phyloP scores from a whole-genome alignment of 768 basidiomycete genomes.

The Mycena capillaripes region DNA sequence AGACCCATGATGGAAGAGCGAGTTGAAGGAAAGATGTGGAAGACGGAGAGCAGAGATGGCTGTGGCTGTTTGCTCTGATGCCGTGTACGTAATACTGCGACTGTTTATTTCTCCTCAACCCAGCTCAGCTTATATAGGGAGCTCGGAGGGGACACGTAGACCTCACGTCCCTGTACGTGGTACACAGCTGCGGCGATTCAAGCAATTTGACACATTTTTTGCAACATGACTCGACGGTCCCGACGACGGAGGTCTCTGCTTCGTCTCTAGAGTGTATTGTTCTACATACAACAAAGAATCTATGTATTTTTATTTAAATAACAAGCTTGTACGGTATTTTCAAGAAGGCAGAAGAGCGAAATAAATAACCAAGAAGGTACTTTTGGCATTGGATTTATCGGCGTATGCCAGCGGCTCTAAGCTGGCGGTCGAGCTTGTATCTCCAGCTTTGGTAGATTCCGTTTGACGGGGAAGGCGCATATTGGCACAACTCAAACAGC shows the following conservation, averaged over 20 bases:
- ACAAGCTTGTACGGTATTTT: background rate
- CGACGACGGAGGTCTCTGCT: slow-evolving; percentile 10
- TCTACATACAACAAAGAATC: background rate
- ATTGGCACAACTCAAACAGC: slow-evolving; percentile 80
- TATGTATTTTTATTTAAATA: background rate
- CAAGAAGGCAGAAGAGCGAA: background rate
- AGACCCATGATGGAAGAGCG: slow-evolving; percentile 74
- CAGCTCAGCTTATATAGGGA: background rate
- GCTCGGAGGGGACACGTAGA: slow-evolving; percentile 19
- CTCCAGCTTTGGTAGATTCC: slow-evolving; percentile 81
- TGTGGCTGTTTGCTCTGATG: slow-evolving; percentile 10
- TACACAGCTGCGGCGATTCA: background rate
- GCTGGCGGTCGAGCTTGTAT: slow-evolving; percentile 63
- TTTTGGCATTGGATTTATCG: slow-evolving; percentile 33
- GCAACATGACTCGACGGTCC: slow-evolving; percentile 11
- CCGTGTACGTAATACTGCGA: background rate
- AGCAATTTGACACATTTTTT: slow-evolving; percentile 6
- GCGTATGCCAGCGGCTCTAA: slow-evolving; percentile 57
- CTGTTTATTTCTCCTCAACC: background rate
- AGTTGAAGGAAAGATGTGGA: slow-evolving; percentile 32
- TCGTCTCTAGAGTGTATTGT: background rate
- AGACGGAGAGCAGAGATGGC: slow-evolving; percentile 18
- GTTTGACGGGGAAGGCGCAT: slow-evolving; percentile 69
- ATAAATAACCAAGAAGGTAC: too few species aligned
- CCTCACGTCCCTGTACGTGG: slow-evolving; percentile 9